Conservation (phyloP, 495 filamentous ascomycete species). For the Parathielavia appendiculata region DNA sequence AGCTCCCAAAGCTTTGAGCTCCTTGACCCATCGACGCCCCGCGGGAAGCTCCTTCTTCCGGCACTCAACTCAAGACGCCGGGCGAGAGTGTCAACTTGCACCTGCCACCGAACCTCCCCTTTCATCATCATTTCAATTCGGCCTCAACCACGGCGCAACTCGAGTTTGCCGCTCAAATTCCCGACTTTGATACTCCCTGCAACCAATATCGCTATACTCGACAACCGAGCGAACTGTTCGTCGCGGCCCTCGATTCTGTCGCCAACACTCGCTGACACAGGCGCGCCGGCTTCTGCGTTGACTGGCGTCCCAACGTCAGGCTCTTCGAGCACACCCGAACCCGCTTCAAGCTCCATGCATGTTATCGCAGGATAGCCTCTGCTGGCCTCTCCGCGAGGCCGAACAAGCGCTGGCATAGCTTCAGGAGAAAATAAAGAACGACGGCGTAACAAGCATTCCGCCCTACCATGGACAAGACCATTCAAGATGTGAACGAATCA, state of each 20-base stretch:
- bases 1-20: constrained; percentile 3
- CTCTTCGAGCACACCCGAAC: neutral
- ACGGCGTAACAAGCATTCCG: constrained; percentile 1
- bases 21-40: neutral
- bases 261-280: neutral
- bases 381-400: constrained; percentile 45
- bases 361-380: constrained; percentile 38
- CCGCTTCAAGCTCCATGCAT: constrained; percentile 36
- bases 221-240: no score
- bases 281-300: neutral
- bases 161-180: neutral
- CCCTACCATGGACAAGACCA: constrained; percentile 27
- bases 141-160: neutral
- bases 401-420: constrained; percentile 38
- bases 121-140: neutral
- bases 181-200: no score
- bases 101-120: neutral
- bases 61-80: neutral
- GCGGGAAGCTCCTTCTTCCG: neutral
- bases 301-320: neutral
- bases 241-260: no score
- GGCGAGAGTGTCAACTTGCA: neutral
- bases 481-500: constrained; percentile 29
- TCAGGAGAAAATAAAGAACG: neutral
- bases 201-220: no score